Evolutionary conservation across 192 early-diverging fungal species (phyloP).

Genomic region (Backusella tuberculispora): DNA sequence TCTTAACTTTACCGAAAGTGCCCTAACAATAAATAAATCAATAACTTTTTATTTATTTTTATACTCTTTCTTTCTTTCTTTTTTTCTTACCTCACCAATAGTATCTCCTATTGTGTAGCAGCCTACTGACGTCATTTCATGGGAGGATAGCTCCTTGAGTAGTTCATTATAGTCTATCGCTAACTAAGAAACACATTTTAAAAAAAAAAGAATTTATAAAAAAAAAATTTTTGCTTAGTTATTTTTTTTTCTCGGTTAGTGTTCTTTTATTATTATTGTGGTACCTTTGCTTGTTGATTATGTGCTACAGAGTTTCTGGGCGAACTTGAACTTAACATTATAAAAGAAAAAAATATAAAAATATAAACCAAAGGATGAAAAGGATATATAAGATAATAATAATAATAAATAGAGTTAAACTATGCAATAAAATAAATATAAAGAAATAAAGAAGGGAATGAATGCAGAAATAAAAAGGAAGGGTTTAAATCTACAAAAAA

Average conservation of each 20-base stretch:
- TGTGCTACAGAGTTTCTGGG: conserved; percentile 33
- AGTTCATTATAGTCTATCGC: conserved; percentile 62
- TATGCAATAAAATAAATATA: conserved; percentile 15
- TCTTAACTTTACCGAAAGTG: conserved; percentile 68
- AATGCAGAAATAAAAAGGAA: background rate
- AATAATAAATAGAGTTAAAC: background rate
- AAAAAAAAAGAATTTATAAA: no score
- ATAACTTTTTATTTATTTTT: background rate
- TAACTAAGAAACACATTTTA: conserved; percentile 44
- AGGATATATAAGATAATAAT: background rate
- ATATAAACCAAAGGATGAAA: conserved; percentile 13
- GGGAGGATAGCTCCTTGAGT: conserved; percentile 61
- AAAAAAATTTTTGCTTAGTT: background rate
- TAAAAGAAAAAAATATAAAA: conserved; percentile 11
- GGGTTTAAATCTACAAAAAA: background rate
- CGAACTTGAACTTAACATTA: conserved; percentile 25
- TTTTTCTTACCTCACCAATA: conserved; percentile 49
- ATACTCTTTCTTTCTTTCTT: background rate
- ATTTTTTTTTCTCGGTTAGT: conserved; percentile 9
- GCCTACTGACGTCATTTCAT: conserved; percentile 55
- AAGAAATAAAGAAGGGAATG: conserved; percentile 20
- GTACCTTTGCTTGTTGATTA: conserved; percentile 52
- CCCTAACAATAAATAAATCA: conserved; percentile 39
- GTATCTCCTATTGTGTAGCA: conserved; percentile 59
- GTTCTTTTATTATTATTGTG: background rate